Conservation (phyloP, 1,284 basidiomycete species). For the Puccinia polysora region DNA sequence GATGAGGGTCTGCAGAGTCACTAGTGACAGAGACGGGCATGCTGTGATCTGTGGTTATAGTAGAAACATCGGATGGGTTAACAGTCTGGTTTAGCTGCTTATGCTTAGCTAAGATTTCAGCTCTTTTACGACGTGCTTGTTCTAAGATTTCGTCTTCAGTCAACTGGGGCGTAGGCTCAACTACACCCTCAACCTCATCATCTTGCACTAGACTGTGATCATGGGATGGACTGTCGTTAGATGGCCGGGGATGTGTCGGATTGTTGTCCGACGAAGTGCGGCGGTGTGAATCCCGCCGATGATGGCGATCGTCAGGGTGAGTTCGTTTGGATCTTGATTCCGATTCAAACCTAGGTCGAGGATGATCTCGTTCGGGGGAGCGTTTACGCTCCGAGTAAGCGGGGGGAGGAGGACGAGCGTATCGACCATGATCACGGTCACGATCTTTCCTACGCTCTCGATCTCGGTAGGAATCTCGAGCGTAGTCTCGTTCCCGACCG, state of each 20-base stretch:
- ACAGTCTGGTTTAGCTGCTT: slow-evolving; percentile 32
- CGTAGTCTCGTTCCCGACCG: slow-evolving; percentile 14
- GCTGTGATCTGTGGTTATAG: slow-evolving; percentile 40
- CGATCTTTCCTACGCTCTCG: slow-evolving; percentile 20
- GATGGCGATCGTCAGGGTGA: not conserved
- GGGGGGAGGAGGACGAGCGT: slow-evolving; percentile 1
- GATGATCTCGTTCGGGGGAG: slow-evolving; percentile 29
- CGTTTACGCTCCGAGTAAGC: slow-evolving; percentile 13
- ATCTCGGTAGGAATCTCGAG: slow-evolving; percentile 11
- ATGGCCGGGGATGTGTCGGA: not conserved
- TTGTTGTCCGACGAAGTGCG: not conserved
- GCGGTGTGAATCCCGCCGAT: slow-evolving; percentile 6
- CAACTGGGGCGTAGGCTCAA: slow-evolving; percentile 4
- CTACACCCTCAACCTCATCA: slow-evolving; percentile 6
- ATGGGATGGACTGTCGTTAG: slow-evolving; percentile 6
- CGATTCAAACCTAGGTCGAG: slow-evolving; percentile 7
- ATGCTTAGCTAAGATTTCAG: slow-evolving; percentile 44
- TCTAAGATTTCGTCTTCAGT: slow-evolving; percentile 43
- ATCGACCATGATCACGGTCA: slow-evolving; percentile 12
- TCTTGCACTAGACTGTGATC: not conserved
- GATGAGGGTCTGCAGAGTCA: slow-evolving; percentile 5
- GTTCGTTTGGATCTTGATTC: slow-evolving; percentile 4
- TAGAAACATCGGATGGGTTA: slow-evolving; percentile 44
- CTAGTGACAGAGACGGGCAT: slow-evolving; percentile 5
- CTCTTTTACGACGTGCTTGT: slow-evolving; percentile 44